phyloP scores from a whole-genome alignment of 2,329 filamentous ascomycete genomes.

The Dendrostoma leiphaemia region DNA sequence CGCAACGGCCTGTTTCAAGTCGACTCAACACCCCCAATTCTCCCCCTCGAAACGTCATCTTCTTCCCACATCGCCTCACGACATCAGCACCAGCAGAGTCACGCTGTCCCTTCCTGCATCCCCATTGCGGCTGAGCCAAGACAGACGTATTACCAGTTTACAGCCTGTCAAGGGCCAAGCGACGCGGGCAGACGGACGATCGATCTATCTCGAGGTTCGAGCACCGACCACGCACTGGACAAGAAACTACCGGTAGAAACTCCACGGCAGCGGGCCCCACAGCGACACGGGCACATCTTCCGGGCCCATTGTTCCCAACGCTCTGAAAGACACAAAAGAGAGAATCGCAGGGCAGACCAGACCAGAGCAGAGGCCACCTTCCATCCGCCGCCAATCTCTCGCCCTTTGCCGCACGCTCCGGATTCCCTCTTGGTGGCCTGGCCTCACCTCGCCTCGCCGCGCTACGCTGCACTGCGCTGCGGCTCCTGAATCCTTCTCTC shows the following conservation, averaged over 20 bases:
- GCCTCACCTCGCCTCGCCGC: constrained; percentile 3
- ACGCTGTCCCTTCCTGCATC: too few species aligned
- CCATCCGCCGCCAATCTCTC: constrained; percentile 7
- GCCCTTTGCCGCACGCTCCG: background rate
- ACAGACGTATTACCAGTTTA: too few species aligned
- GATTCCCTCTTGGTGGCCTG: background rate
- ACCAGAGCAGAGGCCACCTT: constrained; percentile 5
- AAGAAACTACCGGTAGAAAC: background rate
- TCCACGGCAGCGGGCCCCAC: constrained; percentile 10
- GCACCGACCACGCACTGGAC: background rate
- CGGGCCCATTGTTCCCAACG: constrained; percentile 12
- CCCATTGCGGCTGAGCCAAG: background rate
- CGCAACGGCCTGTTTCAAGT: constrained; percentile 18
- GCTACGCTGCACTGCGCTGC: background rate
- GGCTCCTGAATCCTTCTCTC: constrained; percentile 8
- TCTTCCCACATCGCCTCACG: constrained; percentile 10
- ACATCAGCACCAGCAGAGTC: too few species aligned
- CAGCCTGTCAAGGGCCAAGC: background rate
- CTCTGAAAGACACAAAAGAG: constrained; percentile 8
- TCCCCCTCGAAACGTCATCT: constrained; percentile 11
- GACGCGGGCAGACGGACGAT: background rate
- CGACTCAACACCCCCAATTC: constrained; percentile 12
- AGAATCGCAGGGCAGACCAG: constrained; percentile 3
- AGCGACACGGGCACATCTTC: constrained; percentile 11
- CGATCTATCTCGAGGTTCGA: background rate